Evolutionary conservation across 192 early-diverging fungal species (phyloP).

Genomic region (Dissophora ornata): DNA sequence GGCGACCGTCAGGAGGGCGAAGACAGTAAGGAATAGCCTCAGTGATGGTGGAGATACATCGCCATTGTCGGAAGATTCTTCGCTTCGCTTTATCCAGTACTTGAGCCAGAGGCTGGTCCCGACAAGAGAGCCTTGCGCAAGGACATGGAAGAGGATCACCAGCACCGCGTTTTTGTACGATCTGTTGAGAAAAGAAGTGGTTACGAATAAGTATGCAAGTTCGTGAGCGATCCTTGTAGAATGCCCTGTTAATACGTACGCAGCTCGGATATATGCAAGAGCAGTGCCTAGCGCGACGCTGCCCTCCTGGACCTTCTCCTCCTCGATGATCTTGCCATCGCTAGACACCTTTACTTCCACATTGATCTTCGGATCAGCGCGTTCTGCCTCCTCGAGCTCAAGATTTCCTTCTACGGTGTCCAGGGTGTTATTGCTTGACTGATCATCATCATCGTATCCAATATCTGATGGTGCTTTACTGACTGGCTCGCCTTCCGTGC

Average conservation of each 20-base stretch:
- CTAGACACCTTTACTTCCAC: not conserved
- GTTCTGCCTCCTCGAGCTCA: not conserved
- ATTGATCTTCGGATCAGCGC: not conserved
- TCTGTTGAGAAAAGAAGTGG: slow-evolving; percentile 36
- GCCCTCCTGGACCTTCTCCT: slow-evolving; percentile 31
- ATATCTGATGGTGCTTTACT: not conserved
- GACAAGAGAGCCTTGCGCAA: slow-evolving; percentile 57
- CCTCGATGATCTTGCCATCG: slow-evolving; percentile 16
- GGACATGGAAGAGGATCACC: slow-evolving; percentile 60
- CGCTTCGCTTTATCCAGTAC: slow-evolving; percentile 63
- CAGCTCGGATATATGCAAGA: slow-evolving; percentile 34
- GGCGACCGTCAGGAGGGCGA: slow-evolving; percentile 6
- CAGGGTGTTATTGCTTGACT: slow-evolving; percentile 2
- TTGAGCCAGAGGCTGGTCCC: slow-evolving; percentile 70
- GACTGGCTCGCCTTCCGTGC: not conserved
- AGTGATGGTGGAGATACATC: slow-evolving; percentile 35
- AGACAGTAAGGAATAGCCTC: slow-evolving; percentile 51
- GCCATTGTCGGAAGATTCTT: slow-evolving; percentile 22
- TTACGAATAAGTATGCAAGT: no score
- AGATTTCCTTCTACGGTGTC: not conserved
- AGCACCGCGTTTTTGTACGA: slow-evolving; percentile 53
- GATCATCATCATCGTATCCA: slow-evolving; percentile 6
- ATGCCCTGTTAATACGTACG: slow-evolving; percentile 37
- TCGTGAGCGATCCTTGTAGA: no score
- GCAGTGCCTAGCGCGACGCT: slow-evolving; percentile 12